Conservation (phyloP, 495 filamentous ascomycete genomes). For the Aspergillus carlsbadensis region DNA sequence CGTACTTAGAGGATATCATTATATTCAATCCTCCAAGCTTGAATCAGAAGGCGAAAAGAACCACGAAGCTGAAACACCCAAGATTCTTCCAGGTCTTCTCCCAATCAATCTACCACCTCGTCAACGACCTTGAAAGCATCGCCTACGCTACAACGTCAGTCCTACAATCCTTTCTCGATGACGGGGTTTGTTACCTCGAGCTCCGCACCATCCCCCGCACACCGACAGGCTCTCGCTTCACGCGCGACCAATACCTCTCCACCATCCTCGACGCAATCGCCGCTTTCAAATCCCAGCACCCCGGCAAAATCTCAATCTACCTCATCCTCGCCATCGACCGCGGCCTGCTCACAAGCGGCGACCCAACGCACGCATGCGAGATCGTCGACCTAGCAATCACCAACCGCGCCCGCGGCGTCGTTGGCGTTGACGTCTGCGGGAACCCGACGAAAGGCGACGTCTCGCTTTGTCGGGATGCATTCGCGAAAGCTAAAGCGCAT, state of each 20-base stretch:
- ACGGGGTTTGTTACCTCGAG: conserved; percentile 79
- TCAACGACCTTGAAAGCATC: conserved; percentile 57
- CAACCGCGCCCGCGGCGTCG: conserved; percentile 57
- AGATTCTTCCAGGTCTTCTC: conserved; percentile 80
- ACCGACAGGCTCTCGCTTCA: conserved; percentile 49
- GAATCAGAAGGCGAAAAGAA: background rate
- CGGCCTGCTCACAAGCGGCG: conserved; percentile 44
- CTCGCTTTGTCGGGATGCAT: conserved; percentile 52
- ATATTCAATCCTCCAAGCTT: no score
- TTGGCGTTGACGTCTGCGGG: conserved; percentile 80
- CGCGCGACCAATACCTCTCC: conserved; percentile 62
- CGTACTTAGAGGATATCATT: no score
- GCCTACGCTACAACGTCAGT: conserved; percentile 65
- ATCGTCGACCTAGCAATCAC: conserved; percentile 62
- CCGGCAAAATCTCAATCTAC: conserved; percentile 47
- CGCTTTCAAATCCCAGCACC: conserved; percentile 31
- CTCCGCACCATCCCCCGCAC: conserved; percentile 77
- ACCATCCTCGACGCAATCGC: conserved; percentile 61
- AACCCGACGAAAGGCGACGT: conserved; percentile 66
- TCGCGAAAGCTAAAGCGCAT: conserved; percentile 50
- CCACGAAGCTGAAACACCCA: conserved; percentile 9
- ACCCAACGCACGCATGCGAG: conserved; percentile 50
- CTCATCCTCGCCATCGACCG: conserved; percentile 81
- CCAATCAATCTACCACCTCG: conserved; percentile 72
- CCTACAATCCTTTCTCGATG: conserved; percentile 64